These are phyloP conservation scores for Ricinus communis DNA, from an alignment of 345 rosid species.

Conservation along the genomic window DNA sequence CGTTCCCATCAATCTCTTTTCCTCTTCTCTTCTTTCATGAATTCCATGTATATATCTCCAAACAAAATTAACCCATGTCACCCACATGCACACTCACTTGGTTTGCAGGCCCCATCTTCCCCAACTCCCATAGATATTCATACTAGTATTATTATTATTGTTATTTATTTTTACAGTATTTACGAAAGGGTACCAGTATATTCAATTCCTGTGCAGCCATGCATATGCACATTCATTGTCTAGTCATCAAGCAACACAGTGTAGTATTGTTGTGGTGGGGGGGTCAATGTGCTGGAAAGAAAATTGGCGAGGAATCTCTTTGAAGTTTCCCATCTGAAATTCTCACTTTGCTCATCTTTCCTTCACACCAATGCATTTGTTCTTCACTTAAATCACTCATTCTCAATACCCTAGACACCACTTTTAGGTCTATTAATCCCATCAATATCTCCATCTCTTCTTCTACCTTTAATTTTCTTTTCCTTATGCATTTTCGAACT, in stretches of 20 bases:
- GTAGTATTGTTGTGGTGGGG: constrained; percentile 24
- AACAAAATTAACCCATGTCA: too few species aligned
- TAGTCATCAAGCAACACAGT: constrained; percentile 38
- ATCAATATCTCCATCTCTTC: constrained; percentile 86
- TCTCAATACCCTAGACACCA: constrained; percentile 89
- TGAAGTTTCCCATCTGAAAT: constrained; percentile 68
- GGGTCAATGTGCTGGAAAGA: constrained; percentile 90
- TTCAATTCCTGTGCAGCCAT: constrained; percentile 33
- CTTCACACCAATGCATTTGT: constrained; percentile 92
- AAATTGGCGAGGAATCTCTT: constrained; percentile 87
- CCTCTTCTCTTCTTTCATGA: constrained; percentile 24
- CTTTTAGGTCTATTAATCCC: constrained; percentile 85
- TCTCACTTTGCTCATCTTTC: constrained; percentile 91
- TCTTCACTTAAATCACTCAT: constrained; percentile 68
- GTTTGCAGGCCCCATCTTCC: too few species aligned
- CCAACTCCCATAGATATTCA: too few species aligned
- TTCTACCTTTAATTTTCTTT: constrained; percentile 58
- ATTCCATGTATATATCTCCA: constrained; percentile 27
- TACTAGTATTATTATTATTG: too few species aligned
- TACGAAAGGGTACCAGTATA: constrained; percentile 44
- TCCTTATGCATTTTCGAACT: constrained; percentile 67
- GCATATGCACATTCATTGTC: constrained; percentile 35
- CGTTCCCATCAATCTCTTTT: constrained; percentile 19
- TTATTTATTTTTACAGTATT: constrained; percentile 12
- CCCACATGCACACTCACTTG: constrained; percentile 40